A percentile compares a stretch with the other conserved stretches of the same genome.
phyloP scores from a whole-genome alignment of 345 rosid genomes.

The Firmiana major region DNA sequence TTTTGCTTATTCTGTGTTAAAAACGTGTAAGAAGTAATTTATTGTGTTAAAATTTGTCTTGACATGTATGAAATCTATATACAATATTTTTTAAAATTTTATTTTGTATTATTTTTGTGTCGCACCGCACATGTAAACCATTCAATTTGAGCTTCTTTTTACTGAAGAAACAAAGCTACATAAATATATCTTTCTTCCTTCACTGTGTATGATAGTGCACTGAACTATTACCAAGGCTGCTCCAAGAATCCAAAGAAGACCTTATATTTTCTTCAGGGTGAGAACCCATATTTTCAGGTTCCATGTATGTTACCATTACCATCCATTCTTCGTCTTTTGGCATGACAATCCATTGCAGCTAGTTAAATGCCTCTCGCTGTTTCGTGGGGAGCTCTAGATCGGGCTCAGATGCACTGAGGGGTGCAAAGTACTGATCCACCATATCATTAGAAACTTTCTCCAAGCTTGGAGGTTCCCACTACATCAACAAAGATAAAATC shows the following conservation, averaged over 20 bases:
- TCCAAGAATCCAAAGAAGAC: neutral
- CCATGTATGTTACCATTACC: too few species aligned
- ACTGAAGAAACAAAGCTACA: neutral
- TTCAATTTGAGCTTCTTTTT: neutral
- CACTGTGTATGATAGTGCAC: neutral
- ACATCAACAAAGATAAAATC: conserved; percentile 21
- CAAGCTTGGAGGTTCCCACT: conserved; percentile 85
- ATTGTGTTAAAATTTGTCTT: too few species aligned
- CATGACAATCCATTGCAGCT: neutral
- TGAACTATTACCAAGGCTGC: neutral
- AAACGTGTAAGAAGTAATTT: too few species aligned
- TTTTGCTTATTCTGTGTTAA: too few species aligned
- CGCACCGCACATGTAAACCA: too few species aligned
- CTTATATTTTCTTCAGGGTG: neutral
- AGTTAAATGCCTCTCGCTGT: conserved; percentile 66
- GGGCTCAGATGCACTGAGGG: conserved; percentile 52
- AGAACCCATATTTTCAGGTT: neutral
- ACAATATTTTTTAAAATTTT: too few species aligned
- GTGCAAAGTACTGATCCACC: conserved; percentile 73
- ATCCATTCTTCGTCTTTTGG: neutral
- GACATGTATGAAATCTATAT: too few species aligned
- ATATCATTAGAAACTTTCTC: conserved; percentile 69
- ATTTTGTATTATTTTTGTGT: too few species aligned
- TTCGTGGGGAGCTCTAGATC: conserved; percentile 79
- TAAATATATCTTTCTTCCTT: neutral